A percentile compares a stretch with the other conserved stretches of the same genome.
phyloP scores from a whole-genome alignment of 306 rosid species.

The apple (Malus domestica) region ASM211411v1 NC_041803.1:7334001-7334500 shows the following conservation, averaged over 20 bases:
- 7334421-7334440: not conserved
- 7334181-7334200: not conserved
- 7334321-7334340: not conserved
- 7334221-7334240: not conserved
- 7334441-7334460: not conserved
- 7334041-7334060: not conserved
- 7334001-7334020: not conserved
- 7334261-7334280: not conserved
- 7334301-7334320: not conserved
- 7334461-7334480: not conserved
- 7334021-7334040: not conserved
- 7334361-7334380: not conserved
- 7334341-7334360: not conserved
- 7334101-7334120: not conserved
- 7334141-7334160: not conserved
- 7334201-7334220: not conserved
- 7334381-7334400: not conserved
- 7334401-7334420: not conserved
- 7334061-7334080: not conserved
- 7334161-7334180: not conserved
- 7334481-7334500: not conserved
- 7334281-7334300: not conserved
- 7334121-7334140: not conserved
- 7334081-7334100: not conserved
- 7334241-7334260: not conserved